These are phyloP conservation scores for Glycine tomentella DNA, from an alignment of 306 rosid genomes.

Conservation along the genomic window DNA sequence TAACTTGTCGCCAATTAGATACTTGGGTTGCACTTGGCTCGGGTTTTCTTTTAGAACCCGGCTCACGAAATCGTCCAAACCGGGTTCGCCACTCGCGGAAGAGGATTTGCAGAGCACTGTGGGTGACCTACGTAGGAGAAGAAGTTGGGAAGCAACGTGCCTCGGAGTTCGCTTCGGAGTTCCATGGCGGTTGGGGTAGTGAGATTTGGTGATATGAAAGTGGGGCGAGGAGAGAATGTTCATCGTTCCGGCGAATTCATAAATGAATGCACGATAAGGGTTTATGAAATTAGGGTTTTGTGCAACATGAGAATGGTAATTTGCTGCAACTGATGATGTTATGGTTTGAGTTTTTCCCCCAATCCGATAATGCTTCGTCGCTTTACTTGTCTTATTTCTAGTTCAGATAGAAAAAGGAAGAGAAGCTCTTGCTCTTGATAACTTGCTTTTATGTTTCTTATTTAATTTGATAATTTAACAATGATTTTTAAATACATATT, in stretches of 20 bases:
- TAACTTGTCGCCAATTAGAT: conserved; percentile 70
- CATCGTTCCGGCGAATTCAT: conserved; percentile 57
- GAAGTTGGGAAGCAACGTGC: conserved; percentile 41
- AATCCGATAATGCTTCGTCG: conserved; percentile 29
- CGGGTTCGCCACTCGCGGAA: conserved; percentile 24
- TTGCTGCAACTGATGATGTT: neutral
- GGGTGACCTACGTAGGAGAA: conserved; percentile 55
- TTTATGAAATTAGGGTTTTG: conserved; percentile 44
- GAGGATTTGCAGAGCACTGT: conserved; percentile 58
- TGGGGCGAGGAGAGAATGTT: conserved; percentile 63
- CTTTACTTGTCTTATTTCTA: neutral
- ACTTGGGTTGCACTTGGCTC: conserved; percentile 89
- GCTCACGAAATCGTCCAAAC: conserved; percentile 73
- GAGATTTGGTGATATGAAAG: conserved; percentile 58
- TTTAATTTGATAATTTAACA: no score
- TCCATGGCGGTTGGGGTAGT: conserved; percentile 45
- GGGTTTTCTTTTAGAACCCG: conserved; percentile 90
- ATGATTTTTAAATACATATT: no score
- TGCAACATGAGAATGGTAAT: conserved; percentile 2
- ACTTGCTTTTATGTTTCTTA: neutral
- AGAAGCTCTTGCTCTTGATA: neutral
- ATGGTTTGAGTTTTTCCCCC: conserved; percentile 7
- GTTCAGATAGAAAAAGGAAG: neutral
- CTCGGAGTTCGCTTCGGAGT: conserved; percentile 46
- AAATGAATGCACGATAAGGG: neutral